Conservation (phyloP, 1,284 basidiomycete genomes). For the Cryptococcus amylolentus region DNA sequence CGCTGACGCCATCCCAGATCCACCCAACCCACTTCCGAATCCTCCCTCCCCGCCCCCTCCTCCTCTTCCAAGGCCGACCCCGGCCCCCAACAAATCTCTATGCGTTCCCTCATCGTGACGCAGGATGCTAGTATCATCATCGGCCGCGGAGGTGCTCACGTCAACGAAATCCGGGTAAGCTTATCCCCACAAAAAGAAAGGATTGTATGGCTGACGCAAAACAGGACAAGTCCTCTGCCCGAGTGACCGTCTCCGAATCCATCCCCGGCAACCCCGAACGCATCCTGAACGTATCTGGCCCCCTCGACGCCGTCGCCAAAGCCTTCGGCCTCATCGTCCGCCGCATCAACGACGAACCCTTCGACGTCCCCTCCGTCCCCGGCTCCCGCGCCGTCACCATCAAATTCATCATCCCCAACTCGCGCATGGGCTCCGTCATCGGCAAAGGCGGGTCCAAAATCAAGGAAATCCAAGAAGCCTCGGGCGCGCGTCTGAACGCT, state of each 20-base stretch:
- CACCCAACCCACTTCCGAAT: slow-evolving; percentile 24
- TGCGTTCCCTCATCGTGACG: slow-evolving; percentile 95
- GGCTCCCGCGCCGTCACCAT: slow-evolving; percentile 98
- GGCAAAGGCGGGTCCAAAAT: slow-evolving; percentile 97
- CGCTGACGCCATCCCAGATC: slow-evolving; percentile 5
- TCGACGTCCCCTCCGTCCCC: slow-evolving; percentile 93
- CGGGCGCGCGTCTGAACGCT: slow-evolving; percentile 91
- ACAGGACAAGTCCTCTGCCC: slow-evolving; percentile 86
- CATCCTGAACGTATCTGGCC: slow-evolving; percentile 93
- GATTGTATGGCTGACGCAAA: background rate
- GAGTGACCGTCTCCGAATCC: slow-evolving; percentile 92
- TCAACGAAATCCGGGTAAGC: slow-evolving; percentile 83
- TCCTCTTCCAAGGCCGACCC: slow-evolving; percentile 40
- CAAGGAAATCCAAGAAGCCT: slow-evolving; percentile 99
- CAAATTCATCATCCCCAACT: slow-evolving; percentile 99
- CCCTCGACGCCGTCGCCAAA: slow-evolving; percentile 98
- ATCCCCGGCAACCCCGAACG: slow-evolving; percentile 97
- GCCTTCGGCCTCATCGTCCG: slow-evolving; percentile 98
- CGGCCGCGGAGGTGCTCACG: slow-evolving; percentile 91
- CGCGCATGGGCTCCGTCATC: slow-evolving; percentile 98
- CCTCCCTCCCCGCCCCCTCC: slow-evolving; percentile 28
- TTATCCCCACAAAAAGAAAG: background rate
- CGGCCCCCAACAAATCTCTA: slow-evolving; percentile 63
- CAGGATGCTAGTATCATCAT: slow-evolving; percentile 99
- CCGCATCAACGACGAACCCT: slow-evolving; percentile 98